Evolutionary conservation across 768 basidiomycete species (phyloP).

Genomic region (Lepiota subincarnata): DNA sequence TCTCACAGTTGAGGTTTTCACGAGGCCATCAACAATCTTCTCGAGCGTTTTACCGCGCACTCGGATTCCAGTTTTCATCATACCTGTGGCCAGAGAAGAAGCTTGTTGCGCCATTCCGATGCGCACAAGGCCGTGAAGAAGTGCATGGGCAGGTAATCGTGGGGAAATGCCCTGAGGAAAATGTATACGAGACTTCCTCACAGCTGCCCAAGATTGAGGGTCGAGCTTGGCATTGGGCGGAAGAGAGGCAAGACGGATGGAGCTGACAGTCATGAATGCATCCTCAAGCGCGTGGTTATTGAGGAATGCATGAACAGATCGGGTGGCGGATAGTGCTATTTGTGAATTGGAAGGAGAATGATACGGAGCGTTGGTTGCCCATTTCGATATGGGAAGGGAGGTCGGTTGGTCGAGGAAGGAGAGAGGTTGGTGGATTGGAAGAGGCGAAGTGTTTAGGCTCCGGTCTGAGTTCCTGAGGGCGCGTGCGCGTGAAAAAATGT

Average conservation of each 20-base stretch:
- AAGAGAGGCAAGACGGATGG: conserved; percentile 41
- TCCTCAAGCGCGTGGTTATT: conserved; percentile 39
- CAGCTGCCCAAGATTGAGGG: conserved; percentile 6
- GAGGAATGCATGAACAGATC: conserved; percentile 47
- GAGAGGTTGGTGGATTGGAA: neutral
- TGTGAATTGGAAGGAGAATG: conserved; percentile 15
- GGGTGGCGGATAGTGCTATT: conserved; percentile 34
- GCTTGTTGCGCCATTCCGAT: conserved; percentile 45
- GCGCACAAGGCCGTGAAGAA: conserved; percentile 64
- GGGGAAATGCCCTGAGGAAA: conserved; percentile 52
- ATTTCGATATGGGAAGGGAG: neutral
- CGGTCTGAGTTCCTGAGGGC: neutral
- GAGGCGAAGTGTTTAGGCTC: neutral
- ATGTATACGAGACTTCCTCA: conserved; percentile 17
- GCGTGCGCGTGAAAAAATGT: neutral
- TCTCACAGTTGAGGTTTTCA: conserved; percentile 14
- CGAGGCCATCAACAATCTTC: conserved; percentile 31
- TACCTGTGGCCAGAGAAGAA: conserved; percentile 38
- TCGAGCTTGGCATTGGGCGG: conserved; percentile 11
- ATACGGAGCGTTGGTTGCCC: neutral
- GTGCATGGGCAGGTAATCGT: conserved; percentile 56
- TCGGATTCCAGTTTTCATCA: conserved; percentile 52
- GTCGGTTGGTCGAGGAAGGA: neutral
- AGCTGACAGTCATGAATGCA: conserved; percentile 56
- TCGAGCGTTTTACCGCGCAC: conserved; percentile 50